Evolutionary conservation across 768 basidiomycete species (phyloP), one percentile per base, ranked within the genome.

Genomic region (Leccinum subgranulosum): DNA sequence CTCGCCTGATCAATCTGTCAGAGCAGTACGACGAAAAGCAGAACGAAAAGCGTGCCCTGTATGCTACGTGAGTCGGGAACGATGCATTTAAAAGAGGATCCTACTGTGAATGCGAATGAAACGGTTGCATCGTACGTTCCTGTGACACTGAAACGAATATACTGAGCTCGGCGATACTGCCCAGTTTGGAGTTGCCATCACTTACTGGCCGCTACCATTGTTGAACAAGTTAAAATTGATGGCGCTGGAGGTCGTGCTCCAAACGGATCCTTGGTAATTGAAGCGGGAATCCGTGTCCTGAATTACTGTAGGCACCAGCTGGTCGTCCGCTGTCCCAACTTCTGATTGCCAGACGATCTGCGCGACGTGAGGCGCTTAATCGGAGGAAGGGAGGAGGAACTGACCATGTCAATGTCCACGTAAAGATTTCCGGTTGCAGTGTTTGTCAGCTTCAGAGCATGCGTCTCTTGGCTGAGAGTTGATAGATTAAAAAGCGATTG

Each of bases 331-430:
- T 15, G 31, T 59, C 27, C 68, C 68, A 28, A 72, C 56, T 51
- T 71, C 63, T 1, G 70, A 72, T 55, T 69, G 60, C 70, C 70
- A 72, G 15, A 55, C 64, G 14, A 72, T 63, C 70, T 72, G 51
- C n/a, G 53, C 3, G 31, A 19, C 7, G 21, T 56, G 41, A 36
- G 51, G 36, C 2, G 6, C 31, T 27, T 14, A 15, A 36, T 12
- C 2, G 6, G 1, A 19, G 3, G 23, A 28, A 7, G 27, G 9
- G 43, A 34, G n/a, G 51, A 3, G 17, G 43, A 10, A 53, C 50
- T 53, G 34, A 65, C 81, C 59, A 76, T 81, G 55, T 84, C 82
- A 25, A 84, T 66, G 60, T 81, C 83, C 47, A 84, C 62, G 47
- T 66, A 72, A 19, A 49, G 49, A 31, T 59, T 46, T 51, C 75